Base-by-base conservation (phyloP, 306 rosid genomes). In the Quercus dentata region DNA sequence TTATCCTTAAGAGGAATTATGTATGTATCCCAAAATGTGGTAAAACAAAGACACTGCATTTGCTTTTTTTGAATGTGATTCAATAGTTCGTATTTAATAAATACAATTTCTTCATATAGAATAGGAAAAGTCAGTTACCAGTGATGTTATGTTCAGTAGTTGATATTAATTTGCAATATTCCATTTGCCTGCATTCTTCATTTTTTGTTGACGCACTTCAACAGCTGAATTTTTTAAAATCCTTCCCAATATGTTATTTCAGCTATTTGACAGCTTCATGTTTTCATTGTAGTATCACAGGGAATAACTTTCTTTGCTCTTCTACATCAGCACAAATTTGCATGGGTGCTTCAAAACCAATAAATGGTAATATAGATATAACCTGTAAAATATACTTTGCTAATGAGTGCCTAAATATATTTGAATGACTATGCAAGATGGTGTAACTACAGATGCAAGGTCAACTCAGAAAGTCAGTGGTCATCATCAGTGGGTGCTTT, bases 251-350 rank as follows among this genome's bases (percentile, higher is more conserved):
- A 23, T 46, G 12, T 13, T 3, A 56, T 52, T 73, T 54, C 28
- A 0, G 23, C 20, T 5, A 17, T 33, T 77, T 89, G 82, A 88
- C 79, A 41, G 56, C 78, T 86, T 46, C 49, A 68, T 73, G 58
- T 77, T 84, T 30, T 59, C 19, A 63, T 84, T 76, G 73, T 63
- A 95, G 98, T 83, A 80, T 95, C 74, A 83, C 93, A 69, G 99
- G 99, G 79, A 95, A 95, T 85, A 87, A 72, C 76, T 91, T 91
- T 83, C 97, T 91, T 73, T 93, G 98, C 65, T 68, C 80, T 77
- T 80, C 92, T 76, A 79, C 90, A 21, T 78, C 90, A 68, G 76
- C 87, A 7, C 84, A 86, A 79, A 75, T 52, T 82, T 93, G 97
- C 78, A 78, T 46, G 75, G 90, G 78, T 0, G 41, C 69, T 72